Percentiles rank a stretch among this genome's conserved stretches.
These are phyloP conservation scores for Nemania serpens DNA, from an alignment of 2,329 filamentous ascomycete species.

Conservation along the genomic window DNA sequence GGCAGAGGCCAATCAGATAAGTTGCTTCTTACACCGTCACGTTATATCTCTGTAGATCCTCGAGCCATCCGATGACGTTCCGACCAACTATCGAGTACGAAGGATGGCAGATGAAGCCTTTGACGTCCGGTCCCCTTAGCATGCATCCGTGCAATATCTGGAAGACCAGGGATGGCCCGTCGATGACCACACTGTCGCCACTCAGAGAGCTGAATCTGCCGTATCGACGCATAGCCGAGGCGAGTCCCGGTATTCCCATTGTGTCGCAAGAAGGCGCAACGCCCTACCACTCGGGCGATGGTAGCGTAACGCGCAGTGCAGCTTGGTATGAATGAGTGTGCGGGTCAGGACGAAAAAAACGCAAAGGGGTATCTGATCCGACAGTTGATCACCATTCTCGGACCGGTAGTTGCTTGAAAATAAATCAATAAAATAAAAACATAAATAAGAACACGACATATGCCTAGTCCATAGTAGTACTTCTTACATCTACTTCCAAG, in stretches of 20 bases:
- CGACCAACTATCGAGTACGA: constrained; percentile 67
- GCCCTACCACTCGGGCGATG: too few species aligned
- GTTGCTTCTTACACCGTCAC: constrained; percentile 64
- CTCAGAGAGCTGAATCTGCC: constrained; percentile 49
- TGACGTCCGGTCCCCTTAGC: constrained; percentile 41
- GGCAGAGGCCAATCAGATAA: constrained; percentile 23
- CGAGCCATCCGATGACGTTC: constrained; percentile 65
- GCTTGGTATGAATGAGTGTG: neutral
- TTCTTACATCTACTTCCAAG: too few species aligned
- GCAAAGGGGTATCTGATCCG: too few species aligned
- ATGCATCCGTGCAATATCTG: constrained; percentile 67
- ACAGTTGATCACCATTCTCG: too few species aligned
- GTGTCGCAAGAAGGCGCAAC: neutral
- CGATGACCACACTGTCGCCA: constrained; percentile 60
- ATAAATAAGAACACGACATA: too few species aligned
- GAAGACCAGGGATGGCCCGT: constrained; percentile 80
- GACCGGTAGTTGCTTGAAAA: too few species aligned
- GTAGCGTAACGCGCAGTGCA: neutral
- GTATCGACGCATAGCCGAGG: constrained; percentile 57
- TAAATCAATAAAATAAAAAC: too few species aligned
- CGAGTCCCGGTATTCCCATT: constrained; percentile 67
- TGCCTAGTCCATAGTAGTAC: too few species aligned
- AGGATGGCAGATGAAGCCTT: constrained; percentile 58
- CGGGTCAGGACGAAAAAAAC: too few species aligned
- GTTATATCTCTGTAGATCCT: constrained; percentile 57